These are phyloP conservation scores for Achlya hypogyna DNA, from an alignment of 352 stramenopile genomes.

Conservation along the genomic window DNA sequence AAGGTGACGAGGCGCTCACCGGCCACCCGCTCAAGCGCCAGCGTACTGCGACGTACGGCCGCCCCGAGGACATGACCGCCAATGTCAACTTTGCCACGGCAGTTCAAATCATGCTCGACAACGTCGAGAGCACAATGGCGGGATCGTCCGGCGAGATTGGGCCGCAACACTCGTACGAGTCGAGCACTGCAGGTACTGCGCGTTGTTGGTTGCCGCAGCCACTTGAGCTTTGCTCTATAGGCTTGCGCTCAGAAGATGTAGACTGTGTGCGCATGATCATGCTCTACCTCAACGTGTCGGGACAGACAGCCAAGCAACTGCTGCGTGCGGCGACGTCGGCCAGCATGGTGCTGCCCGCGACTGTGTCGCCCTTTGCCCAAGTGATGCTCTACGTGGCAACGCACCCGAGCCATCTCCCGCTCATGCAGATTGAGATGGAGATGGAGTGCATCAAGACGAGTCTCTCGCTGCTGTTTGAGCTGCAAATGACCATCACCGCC, in stretches of 20 bases:
- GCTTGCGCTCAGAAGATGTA: background rate
- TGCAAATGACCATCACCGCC: slow-evolving; percentile 14
- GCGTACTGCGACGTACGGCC: background rate
- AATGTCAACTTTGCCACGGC: slow-evolving; percentile 6
- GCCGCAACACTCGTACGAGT: background rate
- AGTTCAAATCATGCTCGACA: slow-evolving; percentile 17
- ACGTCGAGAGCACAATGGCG: slow-evolving; percentile 15
- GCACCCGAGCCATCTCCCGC: slow-evolving; percentile 12
- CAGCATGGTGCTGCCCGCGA: background rate
- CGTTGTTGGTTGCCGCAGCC: too few relatives aligned
- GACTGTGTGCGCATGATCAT: slow-evolving; percentile 7
- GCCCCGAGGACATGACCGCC: background rate
- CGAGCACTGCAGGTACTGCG: background rate
- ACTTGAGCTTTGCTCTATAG: too few relatives aligned
- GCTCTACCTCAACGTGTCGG: slow-evolving; percentile 2
- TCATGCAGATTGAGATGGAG: slow-evolving; percentile 19
- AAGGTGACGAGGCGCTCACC: background rate
- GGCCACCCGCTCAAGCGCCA: slow-evolving; percentile 10
- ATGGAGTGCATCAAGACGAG: slow-evolving; percentile 19
- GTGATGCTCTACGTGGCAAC: slow-evolving; percentile 14
- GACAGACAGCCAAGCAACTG: slow-evolving; percentile 12
- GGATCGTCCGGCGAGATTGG: slow-evolving; percentile 10
- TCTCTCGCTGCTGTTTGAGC: slow-evolving; percentile 13
- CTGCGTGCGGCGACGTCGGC: background rate
- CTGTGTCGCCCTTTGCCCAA: slow-evolving; percentile 1